phyloP scores from a whole-genome alignment of 106 monocot genomes.

The Ottelia alismoides region DNA sequence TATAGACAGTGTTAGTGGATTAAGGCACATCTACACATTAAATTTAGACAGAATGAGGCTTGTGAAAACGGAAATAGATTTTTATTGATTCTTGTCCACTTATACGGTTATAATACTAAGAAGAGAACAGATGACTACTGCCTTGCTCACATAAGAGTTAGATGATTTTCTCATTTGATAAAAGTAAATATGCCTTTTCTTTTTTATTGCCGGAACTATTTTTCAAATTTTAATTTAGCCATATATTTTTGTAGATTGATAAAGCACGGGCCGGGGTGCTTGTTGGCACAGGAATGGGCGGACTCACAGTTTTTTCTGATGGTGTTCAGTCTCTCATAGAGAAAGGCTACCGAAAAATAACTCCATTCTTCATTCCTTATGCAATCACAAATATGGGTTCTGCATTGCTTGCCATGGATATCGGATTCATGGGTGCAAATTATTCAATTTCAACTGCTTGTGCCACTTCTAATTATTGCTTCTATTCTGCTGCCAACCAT shows the following conservation, averaged over 20 bases:
- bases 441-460: slow-evolving; percentile 99
- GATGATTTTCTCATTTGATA: too few relatives aligned
- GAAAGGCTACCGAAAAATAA: slow-evolving; percentile 90
- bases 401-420: slow-evolving; percentile 94
- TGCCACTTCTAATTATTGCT: slow-evolving; percentile 97
- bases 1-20: too few relatives aligned
- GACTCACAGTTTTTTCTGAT: slow-evolving; percentile 82
- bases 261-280: slow-evolving; percentile 87
- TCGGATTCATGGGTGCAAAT: slow-evolving; percentile 98
- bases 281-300: slow-evolving; percentile 95
- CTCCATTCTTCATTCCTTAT: slow-evolving; percentile 93
- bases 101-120: too few relatives aligned
- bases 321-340: slow-evolving; percentile 93
- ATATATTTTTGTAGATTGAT: slow-evolving; percentile 56
- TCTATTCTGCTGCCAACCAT: slow-evolving; percentile 96
- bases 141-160: too few relatives aligned
- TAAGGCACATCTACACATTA: too few relatives aligned
- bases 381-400: slow-evolving; percentile 98
- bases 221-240: slow-evolving; percentile 1
- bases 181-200: too few relatives aligned
- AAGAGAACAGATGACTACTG: too few relatives aligned
- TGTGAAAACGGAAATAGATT: too few relatives aligned
- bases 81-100: too few relatives aligned
- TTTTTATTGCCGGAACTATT: too few relatives aligned
- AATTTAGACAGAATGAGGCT: too few relatives aligned